Evolutionary conservation across 139 green algal genomes (phyloP), one percentile per base, ranked within the genome.

Genomic region (Edaphochlamys debaryana): DNA sequence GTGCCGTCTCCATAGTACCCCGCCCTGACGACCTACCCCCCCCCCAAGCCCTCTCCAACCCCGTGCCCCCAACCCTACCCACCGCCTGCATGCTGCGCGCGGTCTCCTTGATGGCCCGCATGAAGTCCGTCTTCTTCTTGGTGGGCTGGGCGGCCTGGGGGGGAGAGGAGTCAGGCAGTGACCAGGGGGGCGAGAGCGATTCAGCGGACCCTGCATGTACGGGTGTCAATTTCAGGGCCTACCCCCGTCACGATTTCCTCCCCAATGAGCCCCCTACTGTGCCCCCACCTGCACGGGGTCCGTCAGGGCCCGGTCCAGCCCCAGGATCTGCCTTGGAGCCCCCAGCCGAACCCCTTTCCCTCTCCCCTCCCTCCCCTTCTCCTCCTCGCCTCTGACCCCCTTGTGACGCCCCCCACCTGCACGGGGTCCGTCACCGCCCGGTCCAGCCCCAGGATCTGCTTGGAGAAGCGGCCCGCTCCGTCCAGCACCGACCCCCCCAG

Each of bases 381-480:
- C 62, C 15, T 67, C n/a, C n/a, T 37, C 58, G 2, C 30, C 30
- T 36, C 2, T 36, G 1, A 11, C 58, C 60, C 30, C 9, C 60
- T 32, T 6, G 2, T 29, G 20, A 4, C 2, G 32, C 81, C 41
- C 2, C 69, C 29, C 62, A 93, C 91, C 88, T 96, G 93, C 36
- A 88, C 86, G 3, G 95, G 92, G 66, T 91, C 84, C 20, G 91
- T 81, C 69, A 95, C 87, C n/a, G 71, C 77, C 42, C 64, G 37
- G 27, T 95, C 89, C 45, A 82, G 69, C 15, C 91, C 94, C 52
- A 97, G 87, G 27, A 98, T 87, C 83, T 96, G 94, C 67, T 90
- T 87, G 7, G 92, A 92, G 36, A 98, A 90, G 70, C 90, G 88
- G 27, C 89, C 86, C 0, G 94, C 87, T 42, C 94, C 95, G 71